A percentile compares a stretch with the other conserved stretches of the same genome.
Evolutionary conservation across 176 grass and related monocot genomes (phyloP).

Genomic region (Cenchrus purpureus): DNA sequence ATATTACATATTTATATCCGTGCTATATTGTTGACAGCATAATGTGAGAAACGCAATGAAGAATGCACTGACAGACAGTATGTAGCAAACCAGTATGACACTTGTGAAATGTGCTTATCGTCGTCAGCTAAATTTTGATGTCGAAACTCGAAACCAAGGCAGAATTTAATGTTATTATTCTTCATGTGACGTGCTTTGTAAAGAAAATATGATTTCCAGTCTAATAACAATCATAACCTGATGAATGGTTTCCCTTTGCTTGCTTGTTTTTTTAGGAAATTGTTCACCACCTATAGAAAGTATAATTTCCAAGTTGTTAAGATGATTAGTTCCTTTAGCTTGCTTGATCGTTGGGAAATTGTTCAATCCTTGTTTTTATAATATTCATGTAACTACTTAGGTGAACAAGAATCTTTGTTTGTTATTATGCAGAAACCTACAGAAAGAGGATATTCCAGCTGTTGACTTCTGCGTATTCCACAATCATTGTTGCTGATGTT

Average conservation of each 20-base stretch:
- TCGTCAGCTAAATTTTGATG: background rate
- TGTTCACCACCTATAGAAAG: background rate
- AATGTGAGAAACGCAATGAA: background rate
- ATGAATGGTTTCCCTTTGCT: constrained; percentile 8
- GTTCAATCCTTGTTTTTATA: constrained; percentile 1
- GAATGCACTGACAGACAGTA: background rate
- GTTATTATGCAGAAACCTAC: constrained; percentile 76
- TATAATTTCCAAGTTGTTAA: background rate
- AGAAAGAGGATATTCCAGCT: constrained; percentile 93
- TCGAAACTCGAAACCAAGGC: too few species aligned
- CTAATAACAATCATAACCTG: background rate
- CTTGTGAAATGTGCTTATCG: background rate
- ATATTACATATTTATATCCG: background rate
- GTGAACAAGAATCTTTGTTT: background rate
- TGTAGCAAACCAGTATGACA: background rate
- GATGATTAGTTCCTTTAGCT: background rate
- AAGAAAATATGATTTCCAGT: background rate
- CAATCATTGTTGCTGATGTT: constrained; percentile 69
- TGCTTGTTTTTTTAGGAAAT: constrained; percentile 19
- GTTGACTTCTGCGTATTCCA: constrained; percentile 87
- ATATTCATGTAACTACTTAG: background rate
- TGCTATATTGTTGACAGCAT: background rate
- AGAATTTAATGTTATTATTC: background rate
- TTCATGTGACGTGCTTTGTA: background rate
- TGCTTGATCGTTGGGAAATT: constrained; percentile 21